A percentile compares a stretch with the other conserved stretches of the same genome.
Evolutionary conservation across 2,329 filamentous ascomycete species (phyloP).

Genomic region (Pyrenochaeta sp.): DNA sequence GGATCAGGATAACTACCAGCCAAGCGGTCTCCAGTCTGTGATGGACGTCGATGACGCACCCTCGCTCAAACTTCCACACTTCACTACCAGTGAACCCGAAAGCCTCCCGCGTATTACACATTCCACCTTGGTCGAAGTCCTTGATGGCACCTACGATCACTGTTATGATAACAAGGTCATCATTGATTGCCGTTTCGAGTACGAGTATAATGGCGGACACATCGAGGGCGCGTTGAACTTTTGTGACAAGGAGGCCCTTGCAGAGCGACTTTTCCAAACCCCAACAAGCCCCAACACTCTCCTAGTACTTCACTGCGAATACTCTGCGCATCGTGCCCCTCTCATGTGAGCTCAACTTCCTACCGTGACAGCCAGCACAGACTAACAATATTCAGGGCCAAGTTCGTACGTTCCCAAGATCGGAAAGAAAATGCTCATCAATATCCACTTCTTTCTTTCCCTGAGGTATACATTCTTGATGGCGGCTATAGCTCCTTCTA

Average conservation of each 20-base stretch:
- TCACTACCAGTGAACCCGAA: slow-evolving; percentile 82
- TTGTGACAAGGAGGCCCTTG: slow-evolving; percentile 92
- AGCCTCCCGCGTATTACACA: slow-evolving; percentile 87
- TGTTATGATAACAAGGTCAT: slow-evolving; percentile 83
- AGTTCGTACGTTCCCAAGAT: slow-evolving; percentile 89
- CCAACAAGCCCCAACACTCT: slow-evolving; percentile 76
- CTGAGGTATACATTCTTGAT: slow-evolving; percentile 95
- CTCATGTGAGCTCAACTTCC: slow-evolving; percentile 70
- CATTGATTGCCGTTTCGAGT: slow-evolving; percentile 97
- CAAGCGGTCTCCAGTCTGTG: slow-evolving; percentile 73
- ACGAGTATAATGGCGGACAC: slow-evolving; percentile 96
- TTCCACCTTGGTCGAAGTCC: slow-evolving; percentile 82
- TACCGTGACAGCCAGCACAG: background rate
- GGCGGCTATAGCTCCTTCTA: slow-evolving; percentile 97
- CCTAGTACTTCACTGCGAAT: slow-evolving; percentile 96
- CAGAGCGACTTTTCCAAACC: slow-evolving; percentile 75
- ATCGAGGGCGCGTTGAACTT: slow-evolving; percentile 94
- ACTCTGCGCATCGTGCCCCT: slow-evolving; percentile 94
- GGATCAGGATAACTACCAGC: slow-evolving; percentile 70
- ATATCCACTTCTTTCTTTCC: slow-evolving; percentile 91
- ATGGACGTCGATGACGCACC: slow-evolving; percentile 84
- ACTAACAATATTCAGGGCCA: slow-evolving; percentile 64
- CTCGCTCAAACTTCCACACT: slow-evolving; percentile 81
- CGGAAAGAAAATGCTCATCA: slow-evolving; percentile 83
- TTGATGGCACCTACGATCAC: slow-evolving; percentile 83